Conservation (phyloP, 208 protist genomes). For the Trypanosoma mega region DNA sequence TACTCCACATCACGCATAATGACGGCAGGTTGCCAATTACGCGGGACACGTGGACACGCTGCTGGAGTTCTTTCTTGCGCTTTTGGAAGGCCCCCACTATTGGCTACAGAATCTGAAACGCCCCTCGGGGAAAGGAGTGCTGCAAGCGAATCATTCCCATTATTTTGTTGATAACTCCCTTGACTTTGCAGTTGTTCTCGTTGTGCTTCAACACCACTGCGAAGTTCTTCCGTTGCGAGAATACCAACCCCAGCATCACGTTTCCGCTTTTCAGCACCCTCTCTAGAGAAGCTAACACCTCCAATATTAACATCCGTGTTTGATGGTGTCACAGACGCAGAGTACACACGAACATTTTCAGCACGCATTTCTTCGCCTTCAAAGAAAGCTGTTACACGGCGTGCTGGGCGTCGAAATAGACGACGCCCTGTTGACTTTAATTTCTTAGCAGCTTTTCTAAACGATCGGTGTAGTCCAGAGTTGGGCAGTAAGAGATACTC, state of each 20-base stretch:
- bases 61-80: too few relatives aligned
- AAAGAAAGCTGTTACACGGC: not conserved
- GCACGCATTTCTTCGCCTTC: constrained; percentile 6
- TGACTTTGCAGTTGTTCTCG: too few relatives aligned
- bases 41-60: not conserved
- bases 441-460: not conserved
- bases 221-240: too few relatives aligned
- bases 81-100: too few relatives aligned
- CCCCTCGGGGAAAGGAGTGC: not conserved
- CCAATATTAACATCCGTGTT: constrained; percentile 17
- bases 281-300: not conserved
- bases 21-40: constrained; percentile 10
- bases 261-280: not conserved
- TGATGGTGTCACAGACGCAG: not conserved
- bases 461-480: constrained; percentile 6
- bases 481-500: constrained; percentile 21
- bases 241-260: not conserved
- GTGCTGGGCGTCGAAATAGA: not conserved
- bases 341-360: too few relatives aligned
- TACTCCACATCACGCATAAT: constrained; percentile 7
- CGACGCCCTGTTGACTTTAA: not conserved
- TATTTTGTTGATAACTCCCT: too few relatives aligned
- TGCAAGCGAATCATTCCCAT: not conserved
- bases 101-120: not conserved
- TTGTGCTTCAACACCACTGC: too few relatives aligned